Percentiles rank a stretch among this genome's conserved stretches.
These are phyloP conservation scores for Tetradesmus lagerheimii DNA, from an alignment of 139 green algal species.

Conservation along the genomic window DNA sequence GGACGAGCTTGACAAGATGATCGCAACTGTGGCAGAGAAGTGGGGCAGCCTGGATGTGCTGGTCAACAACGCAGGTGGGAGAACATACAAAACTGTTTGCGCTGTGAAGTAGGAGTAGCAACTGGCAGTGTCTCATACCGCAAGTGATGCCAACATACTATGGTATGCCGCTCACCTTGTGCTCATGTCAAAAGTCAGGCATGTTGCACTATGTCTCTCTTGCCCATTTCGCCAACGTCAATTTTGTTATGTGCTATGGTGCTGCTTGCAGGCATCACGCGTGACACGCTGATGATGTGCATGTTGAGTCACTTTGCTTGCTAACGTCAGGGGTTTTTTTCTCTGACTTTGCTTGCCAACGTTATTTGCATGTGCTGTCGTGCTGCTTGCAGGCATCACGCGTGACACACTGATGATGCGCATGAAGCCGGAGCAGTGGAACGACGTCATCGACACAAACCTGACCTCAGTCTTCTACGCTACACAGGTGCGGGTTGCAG, in stretches of 20 bases:
- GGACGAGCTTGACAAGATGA: constrained; percentile 81
- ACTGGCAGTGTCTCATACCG: too few species aligned
- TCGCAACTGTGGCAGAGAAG: constrained; percentile 81
- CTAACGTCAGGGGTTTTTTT: too few species aligned
- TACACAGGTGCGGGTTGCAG: constrained; percentile 74
- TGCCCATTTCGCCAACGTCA: too few species aligned
- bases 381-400: constrained; percentile 87
- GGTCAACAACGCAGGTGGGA: constrained; percentile 98
- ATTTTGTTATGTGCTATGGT: too few species aligned
- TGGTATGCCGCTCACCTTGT: too few species aligned
- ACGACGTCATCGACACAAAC: constrained; percentile 98
- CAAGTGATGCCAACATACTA: too few species aligned
- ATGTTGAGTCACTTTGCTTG: too few species aligned
- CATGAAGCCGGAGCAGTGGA: constrained; percentile 98
- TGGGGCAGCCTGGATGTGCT: constrained; percentile 97
- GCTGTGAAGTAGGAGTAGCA: too few species aligned
- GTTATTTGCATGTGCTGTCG: constrained; percentile 88
- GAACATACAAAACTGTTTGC: too few species aligned
- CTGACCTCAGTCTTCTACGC: constrained; percentile 95
- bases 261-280: constrained; percentile 88
- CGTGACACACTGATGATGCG: constrained; percentile 97
- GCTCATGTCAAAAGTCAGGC: too few species aligned
- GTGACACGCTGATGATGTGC: constrained; percentile 97
- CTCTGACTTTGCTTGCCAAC: too few species aligned
- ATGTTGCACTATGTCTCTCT: too few species aligned